Conservation (phyloP, 2,329 filamentous ascomycete species). For the Penicillium sp. region DNA sequence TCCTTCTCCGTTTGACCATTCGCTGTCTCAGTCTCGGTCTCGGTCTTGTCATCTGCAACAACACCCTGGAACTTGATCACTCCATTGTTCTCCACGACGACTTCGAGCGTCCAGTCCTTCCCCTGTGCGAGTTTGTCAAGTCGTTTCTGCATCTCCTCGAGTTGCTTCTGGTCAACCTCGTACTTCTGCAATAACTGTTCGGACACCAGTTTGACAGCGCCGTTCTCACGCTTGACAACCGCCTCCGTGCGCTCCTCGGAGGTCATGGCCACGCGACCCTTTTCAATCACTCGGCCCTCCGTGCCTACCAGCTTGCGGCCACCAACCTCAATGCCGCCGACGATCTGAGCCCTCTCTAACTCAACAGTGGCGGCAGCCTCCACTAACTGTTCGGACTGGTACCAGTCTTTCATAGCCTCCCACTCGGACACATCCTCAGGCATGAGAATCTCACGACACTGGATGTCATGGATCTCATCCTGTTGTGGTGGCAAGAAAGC, state of each 20-base stretch:
- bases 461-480: constrained; percentile 74
- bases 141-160: constrained; percentile 71
- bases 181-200: constrained; percentile 71
- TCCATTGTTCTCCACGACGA: constrained; percentile 72
- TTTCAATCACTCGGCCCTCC: constrained; percentile 62
- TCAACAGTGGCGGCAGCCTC: constrained; percentile 28
- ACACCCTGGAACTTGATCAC: constrained; percentile 71
- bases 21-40: constrained; percentile 44
- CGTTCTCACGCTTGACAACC: constrained; percentile 63
- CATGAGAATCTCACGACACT: constrained; percentile 71
- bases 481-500: constrained; percentile 83
- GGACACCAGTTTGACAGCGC: constrained; percentile 63
- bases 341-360: constrained; percentile 42
- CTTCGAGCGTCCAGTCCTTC: constrained; percentile 78
- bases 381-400: constrained; percentile 36
- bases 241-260: constrained; percentile 53
- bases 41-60: constrained; percentile 63
- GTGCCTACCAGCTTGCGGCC: constrained; percentile 59
- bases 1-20: constrained; percentile 16
- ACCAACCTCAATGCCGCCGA: constrained; percentile 65
- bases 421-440: constrained; percentile 59
- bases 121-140: constrained; percentile 71
- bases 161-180: constrained; percentile 66
- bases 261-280: constrained; percentile 59
- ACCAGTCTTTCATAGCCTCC: constrained; percentile 44